Percentiles rank a stretch among this genome's conserved stretches.
These are phyloP conservation scores for Primulina huaijiensis DNA, from an alignment of 257 asterid species.

Conservation along the genomic window DNA sequence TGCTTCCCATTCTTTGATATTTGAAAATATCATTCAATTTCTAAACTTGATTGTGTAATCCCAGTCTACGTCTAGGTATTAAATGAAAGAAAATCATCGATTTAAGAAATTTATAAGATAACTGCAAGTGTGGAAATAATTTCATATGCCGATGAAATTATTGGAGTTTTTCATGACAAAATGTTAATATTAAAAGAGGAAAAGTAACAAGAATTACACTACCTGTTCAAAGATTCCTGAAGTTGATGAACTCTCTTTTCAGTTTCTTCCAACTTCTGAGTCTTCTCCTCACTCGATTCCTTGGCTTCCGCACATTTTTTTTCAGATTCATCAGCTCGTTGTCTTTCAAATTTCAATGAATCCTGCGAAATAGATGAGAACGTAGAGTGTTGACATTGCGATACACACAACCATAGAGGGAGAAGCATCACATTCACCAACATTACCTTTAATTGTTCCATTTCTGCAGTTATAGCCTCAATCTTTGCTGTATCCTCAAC, in stretches of 20 bases:
- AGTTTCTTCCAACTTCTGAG: constrained; percentile 79
- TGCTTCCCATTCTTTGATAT: constrained; percentile 2
- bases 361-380: constrained; percentile 41
- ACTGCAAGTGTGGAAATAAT: background rate
- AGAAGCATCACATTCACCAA: constrained; percentile 25
- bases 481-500: constrained; percentile 75
- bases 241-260: constrained; percentile 76
- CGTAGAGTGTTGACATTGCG: constrained; percentile 13
- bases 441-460: constrained; percentile 70
- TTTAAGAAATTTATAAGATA: background rate
- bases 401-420: constrained; percentile 12
- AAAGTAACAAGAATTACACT: constrained; percentile 30
- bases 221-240: constrained; percentile 94
- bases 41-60: background rate
- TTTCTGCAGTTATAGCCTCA: constrained; percentile 68
- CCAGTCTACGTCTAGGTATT: background rate
- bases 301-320: constrained; percentile 58
- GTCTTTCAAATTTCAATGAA: constrained; percentile 59
- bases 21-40: background rate
- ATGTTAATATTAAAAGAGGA: constrained; percentile 2
- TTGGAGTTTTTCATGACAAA: constrained; percentile 12
- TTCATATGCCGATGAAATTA: background rate
- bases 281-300: constrained; percentile 67
- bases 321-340: constrained; percentile 80
- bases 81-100: background rate